Conservation (phyloP, 192 early-diverging fungal genomes). For the Backusella parvicylindrica region DNA sequence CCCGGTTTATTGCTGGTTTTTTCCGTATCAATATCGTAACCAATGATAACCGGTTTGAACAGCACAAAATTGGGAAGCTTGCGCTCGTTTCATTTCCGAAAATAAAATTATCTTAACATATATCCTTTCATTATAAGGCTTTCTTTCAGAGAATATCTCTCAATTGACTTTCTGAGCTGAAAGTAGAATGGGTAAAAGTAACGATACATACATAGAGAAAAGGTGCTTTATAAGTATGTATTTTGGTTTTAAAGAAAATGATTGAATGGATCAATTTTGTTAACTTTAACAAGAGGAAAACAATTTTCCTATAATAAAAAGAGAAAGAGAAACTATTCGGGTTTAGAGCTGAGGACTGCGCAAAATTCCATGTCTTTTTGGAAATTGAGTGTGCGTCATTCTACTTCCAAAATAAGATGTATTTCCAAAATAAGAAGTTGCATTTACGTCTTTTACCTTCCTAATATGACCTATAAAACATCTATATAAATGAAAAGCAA, state of each 20-base stretch:
- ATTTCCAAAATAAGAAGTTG: neutral
- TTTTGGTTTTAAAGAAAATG: neutral
- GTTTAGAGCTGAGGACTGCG: neutral
- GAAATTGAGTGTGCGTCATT: neutral
- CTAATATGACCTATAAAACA: neutral
- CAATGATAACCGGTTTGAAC: neutral
- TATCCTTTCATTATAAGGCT: too few species aligned
- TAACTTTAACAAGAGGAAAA: neutral
- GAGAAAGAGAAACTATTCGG: neutral
- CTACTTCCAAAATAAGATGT: neutral
- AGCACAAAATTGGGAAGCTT: neutral
- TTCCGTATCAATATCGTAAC: neutral
- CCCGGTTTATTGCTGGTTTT: neutral
- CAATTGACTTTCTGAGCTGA: too few species aligned
- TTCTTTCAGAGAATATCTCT: too few species aligned
- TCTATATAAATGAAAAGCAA: neutral
- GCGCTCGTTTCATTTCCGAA: neutral
- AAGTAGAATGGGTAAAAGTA: neutral
- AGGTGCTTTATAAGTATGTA: too few species aligned
- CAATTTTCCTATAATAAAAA: neutral
- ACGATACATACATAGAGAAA: too few species aligned
- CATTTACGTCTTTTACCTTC: neutral
- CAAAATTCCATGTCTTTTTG: neutral
- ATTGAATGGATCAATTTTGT: neutral
- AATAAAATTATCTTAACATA: too few species aligned